Percentiles rank a stretch among this genome's conserved stretches.
phyloP scores from a whole-genome alignment of 116 monocot species.

The Posidonia oceanica region DNA sequence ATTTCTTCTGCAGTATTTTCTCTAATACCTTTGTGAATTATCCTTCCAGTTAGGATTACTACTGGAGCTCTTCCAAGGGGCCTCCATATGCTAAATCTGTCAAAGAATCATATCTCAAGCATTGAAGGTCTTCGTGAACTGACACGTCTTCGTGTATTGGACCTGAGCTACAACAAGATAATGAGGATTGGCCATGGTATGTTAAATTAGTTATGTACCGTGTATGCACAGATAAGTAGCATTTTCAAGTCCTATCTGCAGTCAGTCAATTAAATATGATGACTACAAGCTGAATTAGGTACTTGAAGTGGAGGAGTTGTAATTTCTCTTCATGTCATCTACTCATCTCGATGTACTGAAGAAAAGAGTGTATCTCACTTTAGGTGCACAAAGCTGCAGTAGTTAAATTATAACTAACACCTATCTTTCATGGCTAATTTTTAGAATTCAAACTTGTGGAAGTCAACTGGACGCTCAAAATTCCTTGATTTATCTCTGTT shows the following conservation, averaged over 20 bases:
- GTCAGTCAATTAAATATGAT: not conserved
- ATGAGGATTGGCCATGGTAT: slow-evolving; percentile 80
- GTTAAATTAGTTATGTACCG: not conserved
- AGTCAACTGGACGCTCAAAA: too few species aligned
- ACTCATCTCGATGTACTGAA: too few species aligned
- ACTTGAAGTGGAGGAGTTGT: too few species aligned
- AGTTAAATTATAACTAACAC: too few species aligned
- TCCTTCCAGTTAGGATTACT: slow-evolving; percentile 51
- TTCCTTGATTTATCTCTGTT: too few species aligned
- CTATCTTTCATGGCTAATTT: too few species aligned
- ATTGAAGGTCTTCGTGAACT: slow-evolving; percentile 92
- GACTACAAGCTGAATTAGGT: not conserved
- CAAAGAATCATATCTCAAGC: slow-evolving; percentile 62
- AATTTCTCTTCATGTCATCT: too few species aligned
- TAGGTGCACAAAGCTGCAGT: too few species aligned
- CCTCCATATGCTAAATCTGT: slow-evolving; percentile 76
- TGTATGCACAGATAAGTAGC: too few species aligned
- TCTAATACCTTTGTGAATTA: not conserved
- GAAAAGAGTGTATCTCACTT: too few species aligned
- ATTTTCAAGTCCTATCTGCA: not conserved
- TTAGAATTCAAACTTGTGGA: too few species aligned
- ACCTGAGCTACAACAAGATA: slow-evolving; percentile 70
- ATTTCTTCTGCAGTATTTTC: not conserved
- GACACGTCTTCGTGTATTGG: slow-evolving; percentile 65
- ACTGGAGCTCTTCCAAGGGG: slow-evolving; percentile 73